Evolutionary conservation across 2,329 filamentous ascomycete species (phyloP).

Genomic region (Beauveria medogensis): DNA sequence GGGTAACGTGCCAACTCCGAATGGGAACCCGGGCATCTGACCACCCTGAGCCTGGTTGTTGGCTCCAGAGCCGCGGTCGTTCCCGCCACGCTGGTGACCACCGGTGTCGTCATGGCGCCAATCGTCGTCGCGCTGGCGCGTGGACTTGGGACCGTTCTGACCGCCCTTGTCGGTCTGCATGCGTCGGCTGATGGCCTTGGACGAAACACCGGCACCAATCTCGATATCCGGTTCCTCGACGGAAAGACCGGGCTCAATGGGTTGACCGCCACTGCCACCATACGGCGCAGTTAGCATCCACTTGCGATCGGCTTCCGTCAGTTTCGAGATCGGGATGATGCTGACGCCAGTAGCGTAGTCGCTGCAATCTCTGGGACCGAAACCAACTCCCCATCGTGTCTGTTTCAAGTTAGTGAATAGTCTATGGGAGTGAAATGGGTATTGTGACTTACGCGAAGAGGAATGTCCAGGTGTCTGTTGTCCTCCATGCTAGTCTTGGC

Average conservation of each 20-base stretch:
- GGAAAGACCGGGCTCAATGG: conserved; percentile 74
- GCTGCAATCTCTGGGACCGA: conserved; percentile 92
- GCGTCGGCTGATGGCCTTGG: conserved; percentile 69
- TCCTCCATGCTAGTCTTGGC: conserved; percentile 87
- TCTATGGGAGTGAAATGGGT: not conserved
- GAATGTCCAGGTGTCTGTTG: conserved; percentile 61
- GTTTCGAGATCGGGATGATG: conserved; percentile 81
- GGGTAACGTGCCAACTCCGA: conserved; percentile 23
- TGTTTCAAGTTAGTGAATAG: conserved; percentile 28
- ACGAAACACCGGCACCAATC: conserved; percentile 93
- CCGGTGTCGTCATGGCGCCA: conserved; percentile 8
- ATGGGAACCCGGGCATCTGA: conserved; percentile 26
- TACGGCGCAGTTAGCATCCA: conserved; percentile 94
- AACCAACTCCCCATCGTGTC: conserved; percentile 97
- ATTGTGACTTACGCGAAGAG: conserved; percentile 54
- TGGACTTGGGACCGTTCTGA: conserved; percentile 56
- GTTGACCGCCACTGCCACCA: conserved; percentile 79
- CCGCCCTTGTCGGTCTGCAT: conserved; percentile 63
- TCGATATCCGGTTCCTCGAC: conserved; percentile 98
- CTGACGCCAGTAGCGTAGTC: conserved; percentile 91
- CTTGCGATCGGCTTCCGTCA: conserved; percentile 94
- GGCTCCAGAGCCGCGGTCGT: conserved; percentile 16
- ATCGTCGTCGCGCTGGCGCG: conserved; percentile 36
- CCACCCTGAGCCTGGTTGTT: conserved; percentile 15
- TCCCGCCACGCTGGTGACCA: conserved; percentile 20